Evolutionary conservation across 2,329 filamentous ascomycete genomes (phyloP), one percentile per base, ranked within the genome.

Genomic region (Monilinia aucupariae): DNA sequence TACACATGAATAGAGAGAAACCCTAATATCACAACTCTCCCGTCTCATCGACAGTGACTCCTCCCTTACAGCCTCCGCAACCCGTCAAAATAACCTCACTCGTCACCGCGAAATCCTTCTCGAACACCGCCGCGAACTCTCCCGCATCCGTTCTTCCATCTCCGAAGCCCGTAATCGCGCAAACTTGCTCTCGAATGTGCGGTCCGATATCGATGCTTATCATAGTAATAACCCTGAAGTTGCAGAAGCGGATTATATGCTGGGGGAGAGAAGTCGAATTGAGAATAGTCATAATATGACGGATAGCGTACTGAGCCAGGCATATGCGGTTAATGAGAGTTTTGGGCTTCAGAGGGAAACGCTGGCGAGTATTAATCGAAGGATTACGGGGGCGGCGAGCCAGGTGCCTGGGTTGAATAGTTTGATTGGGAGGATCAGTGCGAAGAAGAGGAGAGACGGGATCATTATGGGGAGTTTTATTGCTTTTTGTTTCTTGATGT

Each of bases 31-130:
- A 64, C 91, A 97, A 76, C 88, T 99, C 63, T 81, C 87, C 69
- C 90, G 93, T 64, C 87, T 97, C 61, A 89, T 97, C 70, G 93
- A 97, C 79, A 96, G 92, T 63, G 93, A 97, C 81, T 86, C 92
- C 27, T 82, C 87, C 62, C 85, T 96, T 64, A 91, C 90, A 58
- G 88, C 92, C 51, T 97, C 93, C 45, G 92, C 92, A 62, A 84
- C 96, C n/a, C 97, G 97, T 78, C 92, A 96, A 73, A 96, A 93
- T 79, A 97, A 97, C 75, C 86, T 99, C 45, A 83, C 90, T 64
- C 88, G 96, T 37, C 91, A 97, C 71, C 90, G 91, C 68, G 92
- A 96, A 78, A 89, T 97, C 74, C 87, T 97, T 20, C 80, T 85
- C 45, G 90, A 96, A 74, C 93, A 99, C 79, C 86, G 87, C 66